Percentiles rank a stretch among this genome's conserved stretches.
Evolutionary conservation across 2,329 filamentous ascomycete genomes (phyloP).

Genomic region (Macroventuria anomochaeta): DNA sequence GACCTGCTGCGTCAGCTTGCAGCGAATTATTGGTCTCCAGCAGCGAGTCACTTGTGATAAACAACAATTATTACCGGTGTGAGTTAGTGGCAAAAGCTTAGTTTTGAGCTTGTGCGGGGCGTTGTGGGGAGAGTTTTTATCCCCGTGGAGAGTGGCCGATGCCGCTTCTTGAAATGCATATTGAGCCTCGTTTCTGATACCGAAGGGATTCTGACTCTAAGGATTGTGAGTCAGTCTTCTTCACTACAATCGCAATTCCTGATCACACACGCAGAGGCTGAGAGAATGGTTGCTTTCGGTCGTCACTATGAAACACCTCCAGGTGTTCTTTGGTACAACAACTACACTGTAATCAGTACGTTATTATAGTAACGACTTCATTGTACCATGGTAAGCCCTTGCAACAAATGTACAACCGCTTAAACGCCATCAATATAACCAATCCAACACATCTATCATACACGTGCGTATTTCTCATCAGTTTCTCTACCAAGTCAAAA

Average conservation of each 20-base stretch:
- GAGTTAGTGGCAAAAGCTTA: not conserved
- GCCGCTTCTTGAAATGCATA: not conserved
- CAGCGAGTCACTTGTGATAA: not conserved
- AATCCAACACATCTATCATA: not conserved
- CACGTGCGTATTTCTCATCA: not conserved
- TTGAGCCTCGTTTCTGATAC: not conserved
- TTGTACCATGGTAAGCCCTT: not conserved
- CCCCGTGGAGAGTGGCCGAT: slow-evolving; percentile 7
- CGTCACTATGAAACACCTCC: too few species aligned
- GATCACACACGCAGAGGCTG: too few species aligned
- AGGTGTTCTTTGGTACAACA: too few species aligned
- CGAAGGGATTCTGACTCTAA: too few species aligned
- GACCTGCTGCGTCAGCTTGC: slow-evolving; percentile 2
- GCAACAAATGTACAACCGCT: not conserved
- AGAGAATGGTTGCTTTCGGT: too few species aligned
- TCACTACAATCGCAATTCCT: too few species aligned
- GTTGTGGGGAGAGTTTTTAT: not conserved
- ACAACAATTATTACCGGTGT: not conserved
- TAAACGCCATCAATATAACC: slow-evolving; percentile 4
- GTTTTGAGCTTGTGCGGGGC: slow-evolving; percentile 5
- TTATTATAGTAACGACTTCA: not conserved
- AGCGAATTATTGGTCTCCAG: not conserved
- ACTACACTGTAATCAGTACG: too few species aligned
- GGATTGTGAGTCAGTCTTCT: too few species aligned
- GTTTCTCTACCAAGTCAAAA: too few species aligned